Percentiles rank a stretch among this genome's conserved stretches.
phyloP scores from a whole-genome alignment of 306 rosid species.

The Lathyrus aphaca region DNA sequence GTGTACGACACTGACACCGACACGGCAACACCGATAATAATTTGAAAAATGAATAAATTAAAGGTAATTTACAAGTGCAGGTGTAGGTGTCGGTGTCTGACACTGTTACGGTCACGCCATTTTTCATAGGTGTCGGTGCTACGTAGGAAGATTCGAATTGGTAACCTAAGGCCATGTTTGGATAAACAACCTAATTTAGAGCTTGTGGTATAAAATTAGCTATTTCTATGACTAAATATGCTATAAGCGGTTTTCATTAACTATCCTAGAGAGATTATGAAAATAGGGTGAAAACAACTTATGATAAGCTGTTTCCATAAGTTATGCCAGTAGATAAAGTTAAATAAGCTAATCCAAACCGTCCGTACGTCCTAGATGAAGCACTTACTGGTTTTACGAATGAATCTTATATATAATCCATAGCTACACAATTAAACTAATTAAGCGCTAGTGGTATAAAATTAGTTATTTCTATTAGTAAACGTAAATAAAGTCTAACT shows the following conservation, averaged over 20 bases:
- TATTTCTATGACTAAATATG: not conserved
- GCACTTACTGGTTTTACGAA: constrained; percentile 8
- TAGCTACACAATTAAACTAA: not conserved
- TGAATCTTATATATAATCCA: constrained; percentile 3
- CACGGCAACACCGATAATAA: too few species aligned
- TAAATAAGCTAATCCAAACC: not conserved
- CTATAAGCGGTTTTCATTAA: not conserved
- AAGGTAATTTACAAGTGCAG: too few species aligned
- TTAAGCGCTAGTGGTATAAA: not conserved
- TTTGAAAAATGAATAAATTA: too few species aligned
- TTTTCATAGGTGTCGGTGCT: too few species aligned
- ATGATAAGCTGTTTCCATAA: not conserved
- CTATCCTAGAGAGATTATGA: not conserved
- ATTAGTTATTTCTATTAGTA: not conserved
- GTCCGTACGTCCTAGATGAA: not conserved
- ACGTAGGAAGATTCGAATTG: constrained; percentile 13
- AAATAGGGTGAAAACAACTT: not conserved
- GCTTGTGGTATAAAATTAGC: not conserved
- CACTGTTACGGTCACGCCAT: too few species aligned
- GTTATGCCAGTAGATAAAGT: not conserved
- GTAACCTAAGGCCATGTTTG: not conserved
- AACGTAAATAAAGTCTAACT: not conserved
- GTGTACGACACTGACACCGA: too few species aligned
- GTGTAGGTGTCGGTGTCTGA: too few species aligned
- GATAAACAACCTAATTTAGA: not conserved